Evolutionary conservation across 2,329 filamentous ascomycete genomes (phyloP).

Genomic region (Fusarium marasasianum): DNA sequence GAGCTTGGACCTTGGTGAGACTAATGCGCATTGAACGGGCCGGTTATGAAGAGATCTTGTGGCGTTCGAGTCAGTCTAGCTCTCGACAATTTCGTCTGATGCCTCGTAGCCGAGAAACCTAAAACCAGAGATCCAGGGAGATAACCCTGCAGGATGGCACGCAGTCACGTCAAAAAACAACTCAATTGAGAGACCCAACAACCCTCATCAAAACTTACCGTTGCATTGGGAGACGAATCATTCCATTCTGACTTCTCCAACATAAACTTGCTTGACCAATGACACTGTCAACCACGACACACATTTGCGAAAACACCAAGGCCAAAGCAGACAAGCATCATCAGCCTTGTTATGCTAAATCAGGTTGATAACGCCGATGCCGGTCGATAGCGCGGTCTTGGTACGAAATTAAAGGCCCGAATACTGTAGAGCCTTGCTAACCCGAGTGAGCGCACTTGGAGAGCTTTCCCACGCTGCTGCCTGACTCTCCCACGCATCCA

Average conservation of each 20-base stretch:
- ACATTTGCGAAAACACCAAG: background rate
- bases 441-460: background rate
- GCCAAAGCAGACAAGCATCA: background rate
- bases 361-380: slow-evolving; percentile 19
- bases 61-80: slow-evolving; percentile 11
- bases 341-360: slow-evolving; percentile 4
- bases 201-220: background rate
- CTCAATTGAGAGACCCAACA: background rate
- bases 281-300: background rate
- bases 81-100: background rate
- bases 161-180: background rate
- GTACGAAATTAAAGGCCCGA: slow-evolving; percentile 19
- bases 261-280: background rate
- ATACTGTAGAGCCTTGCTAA: slow-evolving; percentile 1
- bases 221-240: background rate
- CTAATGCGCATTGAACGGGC: background rate
- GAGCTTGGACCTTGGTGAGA: background rate
- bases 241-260: background rate
- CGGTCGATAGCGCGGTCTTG: slow-evolving; percentile 16
- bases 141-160: background rate
- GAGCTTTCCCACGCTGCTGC: background rate
- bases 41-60: background rate
- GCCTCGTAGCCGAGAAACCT: background rate
- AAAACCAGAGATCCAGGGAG: background rate
- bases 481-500: background rate